phyloP scores from a whole-genome alignment of 495 filamentous ascomycete genomes.

The Daldinia vernicosa region DNA sequence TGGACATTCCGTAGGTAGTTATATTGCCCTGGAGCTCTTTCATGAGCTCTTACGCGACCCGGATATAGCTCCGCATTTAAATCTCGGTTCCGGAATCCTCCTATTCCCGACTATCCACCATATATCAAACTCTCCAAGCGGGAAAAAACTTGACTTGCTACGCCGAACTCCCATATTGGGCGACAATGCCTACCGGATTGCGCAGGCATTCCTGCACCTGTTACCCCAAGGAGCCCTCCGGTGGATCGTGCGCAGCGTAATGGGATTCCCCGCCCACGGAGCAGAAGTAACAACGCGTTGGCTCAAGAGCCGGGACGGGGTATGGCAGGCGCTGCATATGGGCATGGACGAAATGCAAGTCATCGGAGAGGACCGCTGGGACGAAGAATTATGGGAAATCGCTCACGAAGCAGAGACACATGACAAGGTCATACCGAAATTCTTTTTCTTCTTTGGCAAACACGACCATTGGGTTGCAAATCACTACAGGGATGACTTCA shows the following conservation, averaged over 20 bases:
- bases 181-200: constrained; percentile 60
- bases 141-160: constrained; percentile 64
- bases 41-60: constrained; percentile 57
- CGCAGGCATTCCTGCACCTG: constrained; percentile 56
- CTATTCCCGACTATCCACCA: constrained; percentile 83
- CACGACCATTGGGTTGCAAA: constrained; percentile 86
- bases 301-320: constrained; percentile 67
- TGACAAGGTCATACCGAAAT: constrained; percentile 54
- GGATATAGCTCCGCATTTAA: constrained; percentile 17
- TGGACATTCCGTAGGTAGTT: constrained; percentile 84
- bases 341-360: constrained; percentile 73
- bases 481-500: constrained; percentile 76
- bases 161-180: constrained; percentile 64
- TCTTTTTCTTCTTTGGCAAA: constrained; percentile 83
- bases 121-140: constrained; percentile 72
- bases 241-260: constrained; percentile 56
- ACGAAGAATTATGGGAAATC: constrained; percentile 80
- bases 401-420: constrained; percentile 51
- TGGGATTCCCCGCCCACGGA: constrained; percentile 65
- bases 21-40: constrained; percentile 78
- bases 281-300: constrained; percentile 69
- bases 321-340: constrained; percentile 74
- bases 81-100: constrained; percentile 64
- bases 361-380: constrained; percentile 83
- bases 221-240: constrained; percentile 56